Base-by-base conservation (phyloP, 768 basidiomycete genomes). In the Lactarius trivialis region DNA sequence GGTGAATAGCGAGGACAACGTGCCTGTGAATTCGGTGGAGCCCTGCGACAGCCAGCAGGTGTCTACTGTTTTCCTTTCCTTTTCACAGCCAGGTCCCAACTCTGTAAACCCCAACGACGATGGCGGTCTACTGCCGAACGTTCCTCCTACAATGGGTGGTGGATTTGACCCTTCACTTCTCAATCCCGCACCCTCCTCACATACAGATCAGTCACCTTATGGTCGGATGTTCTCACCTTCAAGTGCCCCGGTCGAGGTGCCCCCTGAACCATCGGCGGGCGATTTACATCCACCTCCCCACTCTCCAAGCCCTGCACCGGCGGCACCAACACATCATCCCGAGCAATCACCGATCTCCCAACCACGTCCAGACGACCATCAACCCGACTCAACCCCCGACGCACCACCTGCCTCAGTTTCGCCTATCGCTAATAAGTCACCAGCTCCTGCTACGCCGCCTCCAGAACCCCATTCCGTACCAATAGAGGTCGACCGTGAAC, bases 401-500 rank as follows among this genome's bases (percentile, higher is more conserved):
- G 36, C 14, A 36, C 53, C 32, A 15, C 41, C 33, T 9, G 28
- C 48, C 6, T 15, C 58, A 30, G 33, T 15, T 30, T n/a, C 41
- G 11, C 32, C 60, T 37, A 45, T 60, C 37, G 14, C 26, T 56
- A 49, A 21, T 39, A 41, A 60, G 43, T 33, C 37, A 64, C 61
- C 58, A 61, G 50, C 50, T 65, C 54, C 61, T 58, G 60, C 66
- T 60, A 53, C 56, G 61, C 63, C 58, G 30, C 58, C 60, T 49
- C 69, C 64, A 60, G 37, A 67, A 70, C 51, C 67, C 71, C 58
- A 43, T 69, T 75, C 56, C 57, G 71, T 65, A 72, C 77, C 41
- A 75, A 75, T 86, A 77, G 77, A 83, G 36, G 73, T 85, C 50
- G 84, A 84, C 60, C 79, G 83, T 53, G 75, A 81, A 14, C 88